phyloP scores from a whole-genome alignment of 2,329 filamentous ascomycete species.

The Scedosporium dehoogii region DNA sequence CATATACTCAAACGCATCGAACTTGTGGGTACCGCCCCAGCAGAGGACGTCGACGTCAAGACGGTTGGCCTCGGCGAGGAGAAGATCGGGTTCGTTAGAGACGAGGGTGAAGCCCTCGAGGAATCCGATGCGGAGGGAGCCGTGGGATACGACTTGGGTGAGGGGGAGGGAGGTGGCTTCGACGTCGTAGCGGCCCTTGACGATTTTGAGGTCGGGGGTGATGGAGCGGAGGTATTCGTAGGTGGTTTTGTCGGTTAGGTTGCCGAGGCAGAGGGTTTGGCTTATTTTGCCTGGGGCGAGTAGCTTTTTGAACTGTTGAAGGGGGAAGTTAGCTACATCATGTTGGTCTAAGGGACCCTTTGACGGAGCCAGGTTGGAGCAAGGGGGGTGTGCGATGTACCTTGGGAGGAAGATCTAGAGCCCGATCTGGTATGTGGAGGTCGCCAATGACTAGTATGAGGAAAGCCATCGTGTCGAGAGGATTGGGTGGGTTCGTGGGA shows the following conservation, averaged over 20 bases:
- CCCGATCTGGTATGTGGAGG: constrained; percentile 86
- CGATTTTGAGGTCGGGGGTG: constrained; percentile 62
- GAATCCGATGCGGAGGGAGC: constrained; percentile 55
- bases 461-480: constrained; percentile 59
- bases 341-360: no score
- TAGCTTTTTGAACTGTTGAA: constrained; percentile 70
- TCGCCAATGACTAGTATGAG: constrained; percentile 88
- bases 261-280: constrained; percentile 71
- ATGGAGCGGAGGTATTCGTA: constrained; percentile 73
- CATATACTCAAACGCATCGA: constrained; percentile 65
- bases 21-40: constrained; percentile 58
- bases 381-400: constrained; percentile 36
- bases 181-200: constrained; percentile 57
- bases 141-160: constrained; percentile 57
- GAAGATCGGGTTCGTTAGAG: constrained; percentile 54
- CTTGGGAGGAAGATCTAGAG: constrained; percentile 84
- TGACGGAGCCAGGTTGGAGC: no score
- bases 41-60: constrained; percentile 60
- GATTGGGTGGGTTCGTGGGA: neutral
- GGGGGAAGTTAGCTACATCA: neutral
- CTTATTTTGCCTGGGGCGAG: constrained; percentile 75
- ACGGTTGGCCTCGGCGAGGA: constrained; percentile 58
- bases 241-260: constrained; percentile 68
- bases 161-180: constrained; percentile 56
- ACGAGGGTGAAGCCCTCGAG: constrained; percentile 60